Percentiles rank a stretch among this genome's conserved stretches.
Evolutionary conservation across 176 grass and related monocot genomes (phyloP).

Genomic region (Juncus inflexus): DNA sequence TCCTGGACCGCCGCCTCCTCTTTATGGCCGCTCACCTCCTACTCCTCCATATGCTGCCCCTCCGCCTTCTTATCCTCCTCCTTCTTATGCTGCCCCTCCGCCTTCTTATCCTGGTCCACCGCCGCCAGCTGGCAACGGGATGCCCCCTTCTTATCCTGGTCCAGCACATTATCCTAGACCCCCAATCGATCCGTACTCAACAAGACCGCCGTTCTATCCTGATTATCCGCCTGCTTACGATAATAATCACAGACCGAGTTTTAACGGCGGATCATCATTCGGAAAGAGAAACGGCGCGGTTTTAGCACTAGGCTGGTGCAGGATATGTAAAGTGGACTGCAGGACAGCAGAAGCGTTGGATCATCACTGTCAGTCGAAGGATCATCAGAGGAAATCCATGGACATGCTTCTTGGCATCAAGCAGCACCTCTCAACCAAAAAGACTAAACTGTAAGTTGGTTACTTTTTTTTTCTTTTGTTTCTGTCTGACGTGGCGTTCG

Average conservation of each 20-base stretch:
- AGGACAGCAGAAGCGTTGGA: constrained; percentile 68
- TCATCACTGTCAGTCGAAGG: constrained; percentile 76
- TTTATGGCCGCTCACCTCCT: constrained; percentile 30
- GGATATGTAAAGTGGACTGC: constrained; percentile 84
- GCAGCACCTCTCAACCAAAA: constrained; percentile 50
- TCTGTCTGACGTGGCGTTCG: not conserved
- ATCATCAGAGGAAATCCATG: constrained; percentile 84
- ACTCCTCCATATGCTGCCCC: no score
- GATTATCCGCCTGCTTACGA: constrained; percentile 17
- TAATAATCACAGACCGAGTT: constrained; percentile 37
- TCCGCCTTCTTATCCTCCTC: constrained; percentile 29
- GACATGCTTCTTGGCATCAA: constrained; percentile 88
- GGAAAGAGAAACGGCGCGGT: constrained; percentile 46
- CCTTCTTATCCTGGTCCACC: constrained; percentile 34
- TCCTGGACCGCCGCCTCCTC: constrained; percentile 26
- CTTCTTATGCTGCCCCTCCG: constrained; percentile 35
- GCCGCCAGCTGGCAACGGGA: constrained; percentile 26
- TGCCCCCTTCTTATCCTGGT: constrained; percentile 52
- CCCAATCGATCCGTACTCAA: not conserved
- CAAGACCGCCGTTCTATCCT: constrained; percentile 8
- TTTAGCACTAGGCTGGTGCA: constrained; percentile 58
- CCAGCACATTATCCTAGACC: not conserved
- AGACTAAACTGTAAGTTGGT: constrained; percentile 49
- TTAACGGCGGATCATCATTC: constrained; percentile 33
- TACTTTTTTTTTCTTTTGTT: constrained; percentile 25